Evolutionary conservation across 2,329 filamentous ascomycete species (phyloP).

Genomic region (Amauroascus niger): DNA sequence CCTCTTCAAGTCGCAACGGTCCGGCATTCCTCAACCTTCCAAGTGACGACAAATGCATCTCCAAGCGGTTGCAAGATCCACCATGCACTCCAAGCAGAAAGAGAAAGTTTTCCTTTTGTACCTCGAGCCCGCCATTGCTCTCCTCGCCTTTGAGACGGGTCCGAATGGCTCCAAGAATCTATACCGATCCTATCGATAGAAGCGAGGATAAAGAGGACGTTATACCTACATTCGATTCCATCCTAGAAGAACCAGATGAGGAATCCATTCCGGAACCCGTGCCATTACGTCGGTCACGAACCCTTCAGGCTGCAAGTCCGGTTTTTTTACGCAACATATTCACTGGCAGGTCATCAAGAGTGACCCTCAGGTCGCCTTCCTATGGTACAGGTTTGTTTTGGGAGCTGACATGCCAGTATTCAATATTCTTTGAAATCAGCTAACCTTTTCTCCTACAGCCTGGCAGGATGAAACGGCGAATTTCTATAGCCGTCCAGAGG

Average conservation of each 20-base stretch:
- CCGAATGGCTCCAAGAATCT: conserved; percentile 26
- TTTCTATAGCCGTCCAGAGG: conserved; percentile 50
- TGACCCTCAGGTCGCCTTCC: conserved; percentile 28
- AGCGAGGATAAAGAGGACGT: conserved; percentile 23
- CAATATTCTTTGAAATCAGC: conserved; percentile 11
- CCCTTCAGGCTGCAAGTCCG: conserved; percentile 30
- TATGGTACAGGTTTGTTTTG: conserved; percentile 30
- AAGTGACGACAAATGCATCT: conserved; percentile 22
- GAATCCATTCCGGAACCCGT: conserved; percentile 19
- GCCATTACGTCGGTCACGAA: conserved; percentile 30
- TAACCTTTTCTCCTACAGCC: conserved; percentile 26
- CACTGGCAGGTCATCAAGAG: conserved; percentile 24
- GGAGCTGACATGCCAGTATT: not conserved
- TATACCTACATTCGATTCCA: conserved; percentile 17
- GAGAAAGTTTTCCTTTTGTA: conserved; percentile 37
- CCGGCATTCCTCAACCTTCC: conserved; percentile 34
- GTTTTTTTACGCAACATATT: conserved; percentile 33
- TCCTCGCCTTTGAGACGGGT: conserved; percentile 42
- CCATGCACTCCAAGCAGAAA: conserved; percentile 36
- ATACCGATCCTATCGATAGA: conserved; percentile 22
- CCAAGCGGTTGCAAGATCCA: conserved; percentile 24
- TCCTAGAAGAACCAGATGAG: conserved; percentile 16
- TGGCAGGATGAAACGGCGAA: conserved; percentile 52
- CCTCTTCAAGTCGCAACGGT: conserved; percentile 34
- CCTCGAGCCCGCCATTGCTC: conserved; percentile 40